Base-by-base conservation (phyloP, 257 asterid species). In the Orobanche coerulescens region DNA sequence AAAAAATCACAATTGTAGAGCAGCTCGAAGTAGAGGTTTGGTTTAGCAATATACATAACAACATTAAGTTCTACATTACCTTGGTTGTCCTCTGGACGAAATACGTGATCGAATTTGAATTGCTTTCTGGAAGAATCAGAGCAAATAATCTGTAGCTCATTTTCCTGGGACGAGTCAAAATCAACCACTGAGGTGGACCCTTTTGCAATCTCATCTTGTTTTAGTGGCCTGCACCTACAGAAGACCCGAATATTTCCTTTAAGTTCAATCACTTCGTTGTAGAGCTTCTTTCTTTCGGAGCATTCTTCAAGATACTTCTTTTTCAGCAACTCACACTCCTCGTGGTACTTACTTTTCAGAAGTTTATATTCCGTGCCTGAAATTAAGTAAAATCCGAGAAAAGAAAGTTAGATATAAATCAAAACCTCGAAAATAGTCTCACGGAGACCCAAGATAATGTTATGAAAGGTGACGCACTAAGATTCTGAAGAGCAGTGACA, bases 161-260 rank as follows among this genome's bases (percentile, higher is more conserved):
- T 89, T 43, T 88, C 97, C 63, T 82, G 95, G 64, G 86, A 74
- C 1, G 87, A 75, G 61, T 80, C 88, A 67, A 84, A 84, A 33
- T 86, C 97, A 57, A 93, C 81, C 3, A 86, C 84, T 10, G 94
- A 75, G 36, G 84, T 59, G 48, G 79, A 65, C 34, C 91, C 95
- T 58, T 77, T 82, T 33, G 76, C 85, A 71, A 75, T 68, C 79
- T 93, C 97, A 51, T 81, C 88, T 54, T 75, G 77, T 73, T 80
- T 82, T 79, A 89, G 36, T 49, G 99, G 99, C 66, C 99, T 81
- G 73, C 94, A 93, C 81, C 99, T 78, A 64, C 99, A 93, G 75
- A 89, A 93, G 73, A 93, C 99, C 74, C 96, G 80, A 39, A 93
- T 89, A 70, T 93, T 93, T 48, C 99, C 99, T 73, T 83, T 93